These are phyloP conservation scores for Microsporum audouinii DNA, from an alignment of 2,329 filamentous ascomycete genomes.

Conservation along the genomic window DNA sequence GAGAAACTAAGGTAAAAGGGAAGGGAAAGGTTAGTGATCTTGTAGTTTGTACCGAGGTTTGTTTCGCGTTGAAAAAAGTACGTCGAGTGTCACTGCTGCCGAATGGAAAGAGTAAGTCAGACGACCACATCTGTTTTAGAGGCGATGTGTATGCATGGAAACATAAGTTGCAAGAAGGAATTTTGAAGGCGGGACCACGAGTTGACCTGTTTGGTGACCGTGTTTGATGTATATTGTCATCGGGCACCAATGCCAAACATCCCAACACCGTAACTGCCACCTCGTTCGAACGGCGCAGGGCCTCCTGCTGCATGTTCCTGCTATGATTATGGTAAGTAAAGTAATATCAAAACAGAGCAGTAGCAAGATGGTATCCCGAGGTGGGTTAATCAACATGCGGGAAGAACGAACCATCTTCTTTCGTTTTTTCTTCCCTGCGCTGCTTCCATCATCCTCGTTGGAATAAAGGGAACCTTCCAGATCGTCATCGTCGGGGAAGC, in stretches of 20 bases:
- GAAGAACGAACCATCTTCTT: conserved; percentile 33
- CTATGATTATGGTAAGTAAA: conserved; percentile 8
- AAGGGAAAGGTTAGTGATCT: conserved; percentile 6
- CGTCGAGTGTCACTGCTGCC: not conserved
- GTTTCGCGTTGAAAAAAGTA: not conserved
- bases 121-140: not conserved
- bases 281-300: conserved; percentile 30
- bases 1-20: conserved; percentile 18
- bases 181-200: not conserved
- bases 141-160: not conserved
- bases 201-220: conserved; percentile 12
- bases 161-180: conserved; percentile 8
- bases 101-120: conserved; percentile 3
- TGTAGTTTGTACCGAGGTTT: conserved; percentile 17
- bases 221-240: conserved; percentile 19
- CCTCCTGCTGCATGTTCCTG: conserved; percentile 34
- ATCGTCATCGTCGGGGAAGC: conserved; percentile 40
- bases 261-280: conserved; percentile 34
- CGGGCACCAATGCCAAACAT: conserved; percentile 37
- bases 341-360: not conserved
- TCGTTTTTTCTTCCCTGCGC: conserved; percentile 35
- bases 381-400: not conserved
- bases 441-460: conserved; percentile 30
- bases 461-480: conserved; percentile 30
- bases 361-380: not conserved